Percentiles rank a stretch among this genome's conserved stretches.
phyloP scores from a whole-genome alignment of 768 basidiomycete genomes.

The Xerocomellus amylosporus region DNA sequence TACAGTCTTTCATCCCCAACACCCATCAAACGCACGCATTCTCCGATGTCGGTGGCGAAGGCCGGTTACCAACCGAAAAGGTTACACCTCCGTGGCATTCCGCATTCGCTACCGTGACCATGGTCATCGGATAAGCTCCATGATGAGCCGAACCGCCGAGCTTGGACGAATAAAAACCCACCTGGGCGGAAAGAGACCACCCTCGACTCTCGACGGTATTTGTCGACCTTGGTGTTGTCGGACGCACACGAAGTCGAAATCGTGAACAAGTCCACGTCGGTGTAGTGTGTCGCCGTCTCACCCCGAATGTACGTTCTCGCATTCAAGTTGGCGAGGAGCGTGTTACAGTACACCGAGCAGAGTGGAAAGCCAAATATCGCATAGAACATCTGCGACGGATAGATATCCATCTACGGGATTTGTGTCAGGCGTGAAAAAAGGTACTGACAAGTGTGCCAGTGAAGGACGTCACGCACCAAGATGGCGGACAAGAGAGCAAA shows the following conservation, averaged over 20 bases:
- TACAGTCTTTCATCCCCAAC: background rate
- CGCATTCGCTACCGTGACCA: background rate
- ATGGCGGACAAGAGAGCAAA: constrained; percentile 40
- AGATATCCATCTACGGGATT: background rate
- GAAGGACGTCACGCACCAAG: constrained; percentile 42
- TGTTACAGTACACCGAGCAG: constrained; percentile 11
- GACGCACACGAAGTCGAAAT: too few relatives aligned
- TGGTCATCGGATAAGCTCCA: background rate
- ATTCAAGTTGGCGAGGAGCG: constrained; percentile 10
- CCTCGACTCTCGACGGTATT: background rate
- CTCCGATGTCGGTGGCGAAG: background rate
- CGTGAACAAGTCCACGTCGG: background rate
- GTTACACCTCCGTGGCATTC: background rate
- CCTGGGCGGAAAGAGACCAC: background rate
- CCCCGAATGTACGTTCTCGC: constrained; percentile 7
- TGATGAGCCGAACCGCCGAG: background rate
- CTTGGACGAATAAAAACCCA: background rate
- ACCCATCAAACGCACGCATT: background rate
- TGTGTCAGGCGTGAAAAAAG: background rate
- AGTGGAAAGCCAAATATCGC: constrained; percentile 4
- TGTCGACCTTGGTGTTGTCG: too few relatives aligned
- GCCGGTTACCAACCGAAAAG: background rate
- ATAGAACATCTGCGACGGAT: background rate
- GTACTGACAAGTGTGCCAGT: background rate
- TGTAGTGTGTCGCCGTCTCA: background rate